These are phyloP conservation scores for Cyathus olla DNA, from an alignment of 1,284 basidiomycete genomes.

Conservation along the genomic window DNA sequence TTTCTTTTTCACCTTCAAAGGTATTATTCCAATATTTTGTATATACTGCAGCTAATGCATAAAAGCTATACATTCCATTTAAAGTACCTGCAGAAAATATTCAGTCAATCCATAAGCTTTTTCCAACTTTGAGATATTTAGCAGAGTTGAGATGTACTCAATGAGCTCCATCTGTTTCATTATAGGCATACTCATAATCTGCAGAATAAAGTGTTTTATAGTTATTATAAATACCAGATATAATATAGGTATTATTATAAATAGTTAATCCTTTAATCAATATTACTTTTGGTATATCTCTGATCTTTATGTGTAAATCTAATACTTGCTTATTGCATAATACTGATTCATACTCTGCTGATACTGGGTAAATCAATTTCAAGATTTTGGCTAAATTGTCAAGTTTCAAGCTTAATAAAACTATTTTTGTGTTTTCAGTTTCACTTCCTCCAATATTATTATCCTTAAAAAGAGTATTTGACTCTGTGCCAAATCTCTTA, in stretches of 20 bases:
- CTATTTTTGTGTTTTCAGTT: no score
- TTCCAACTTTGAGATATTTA: constrained; percentile 3
- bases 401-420: no score
- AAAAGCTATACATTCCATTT: constrained; percentile 5
- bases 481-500: no score
- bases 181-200: background rate
- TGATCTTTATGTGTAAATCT: no score
- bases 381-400: no score
- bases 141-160: constrained; percentile 6
- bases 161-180: background rate
- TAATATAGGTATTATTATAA: background rate
- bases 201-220: background rate
- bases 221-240: background rate
- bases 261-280: background rate
- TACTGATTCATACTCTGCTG: no score
- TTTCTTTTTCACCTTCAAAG: background rate
- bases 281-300: background rate
- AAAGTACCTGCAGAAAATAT: background rate
- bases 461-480: no score
- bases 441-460: no score
- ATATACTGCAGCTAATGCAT: constrained; percentile 8
- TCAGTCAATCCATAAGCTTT: constrained; percentile 2
- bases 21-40: constrained; percentile 6
- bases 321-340: no score
- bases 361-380: no score